These are phyloP conservation scores for Schoenoplectus triqueter DNA, from an alignment of 202 grass and related monocot species.

Conservation along the genomic window DNA sequence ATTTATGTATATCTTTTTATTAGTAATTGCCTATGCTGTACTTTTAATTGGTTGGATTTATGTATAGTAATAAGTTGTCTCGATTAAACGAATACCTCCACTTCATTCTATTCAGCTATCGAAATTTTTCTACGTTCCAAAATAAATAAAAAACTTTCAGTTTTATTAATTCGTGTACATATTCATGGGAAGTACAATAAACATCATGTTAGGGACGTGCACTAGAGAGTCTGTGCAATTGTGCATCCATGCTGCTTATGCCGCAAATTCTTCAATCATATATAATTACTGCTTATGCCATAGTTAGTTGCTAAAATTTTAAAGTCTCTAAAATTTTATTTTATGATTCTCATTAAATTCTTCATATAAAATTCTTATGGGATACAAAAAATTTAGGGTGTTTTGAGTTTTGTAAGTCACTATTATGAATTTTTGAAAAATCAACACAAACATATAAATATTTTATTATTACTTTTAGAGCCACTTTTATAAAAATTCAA, in stretches of 20 bases:
- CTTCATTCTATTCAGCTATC: background rate
- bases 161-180: background rate
- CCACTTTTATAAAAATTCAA: too few species aligned
- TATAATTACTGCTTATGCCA: too few species aligned
- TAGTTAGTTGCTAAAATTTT: too few species aligned
- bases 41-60: conserved; percentile 12
- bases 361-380: too few species aligned
- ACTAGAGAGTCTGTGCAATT: background rate
- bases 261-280: background rate
- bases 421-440: too few species aligned
- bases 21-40: background rate
- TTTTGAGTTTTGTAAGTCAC: too few species aligned
- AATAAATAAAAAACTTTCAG: background rate
- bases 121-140: background rate
- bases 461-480: too few species aligned
- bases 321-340: too few species aligned
- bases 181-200: background rate
- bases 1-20: conserved; percentile 26
- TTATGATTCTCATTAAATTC: too few species aligned
- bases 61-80: background rate
- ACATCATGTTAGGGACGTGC: background rate
- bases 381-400: too few species aligned
- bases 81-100: background rate
- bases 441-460: too few species aligned
- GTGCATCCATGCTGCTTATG: background rate